Evolutionary conservation across 2,329 filamentous ascomycete genomes (phyloP).

Genomic region (Pseudogymnoascus pannorum): DNA sequence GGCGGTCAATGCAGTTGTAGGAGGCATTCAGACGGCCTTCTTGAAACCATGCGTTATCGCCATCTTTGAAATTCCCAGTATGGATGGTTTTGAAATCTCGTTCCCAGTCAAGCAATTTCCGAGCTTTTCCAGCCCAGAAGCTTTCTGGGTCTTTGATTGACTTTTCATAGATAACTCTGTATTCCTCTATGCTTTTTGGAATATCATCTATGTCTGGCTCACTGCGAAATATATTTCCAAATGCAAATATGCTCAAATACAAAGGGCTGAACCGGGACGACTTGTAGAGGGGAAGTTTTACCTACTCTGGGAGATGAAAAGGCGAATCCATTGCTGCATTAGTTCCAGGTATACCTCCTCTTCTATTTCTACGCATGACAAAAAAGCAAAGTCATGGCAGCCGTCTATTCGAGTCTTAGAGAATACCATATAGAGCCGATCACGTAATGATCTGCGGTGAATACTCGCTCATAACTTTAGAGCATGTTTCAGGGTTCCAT

Average conservation of each 20-base stretch:
- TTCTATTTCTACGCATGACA: no score
- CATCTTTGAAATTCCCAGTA: constrained; percentile 65
- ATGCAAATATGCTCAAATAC: neutral
- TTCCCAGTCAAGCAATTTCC: constrained; percentile 85
- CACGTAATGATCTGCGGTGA: no score
- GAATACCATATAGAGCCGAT: no score
- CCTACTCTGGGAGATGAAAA: no score
- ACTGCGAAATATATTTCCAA: neutral
- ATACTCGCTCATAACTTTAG: no score
- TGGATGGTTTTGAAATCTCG: constrained; percentile 86
- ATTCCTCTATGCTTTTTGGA: constrained; percentile 53
- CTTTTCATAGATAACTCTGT: constrained; percentile 63
- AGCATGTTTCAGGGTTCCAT: no score
- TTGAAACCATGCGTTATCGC: constrained; percentile 89
- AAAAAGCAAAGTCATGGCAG: no score
- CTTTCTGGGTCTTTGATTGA: constrained; percentile 83
- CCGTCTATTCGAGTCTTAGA: no score
- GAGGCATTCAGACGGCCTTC: constrained; percentile 91
- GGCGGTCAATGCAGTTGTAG: constrained; percentile 95
- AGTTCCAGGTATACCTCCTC: no score
- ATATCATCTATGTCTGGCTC: neutral
- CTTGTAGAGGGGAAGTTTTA: neutral
- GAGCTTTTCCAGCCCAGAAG: constrained; percentile 83
- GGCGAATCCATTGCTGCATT: no score
- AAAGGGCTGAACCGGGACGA: neutral